phyloP scores from a whole-genome alignment of 768 basidiomycete species.

The Tephrocybe rancida region DNA sequence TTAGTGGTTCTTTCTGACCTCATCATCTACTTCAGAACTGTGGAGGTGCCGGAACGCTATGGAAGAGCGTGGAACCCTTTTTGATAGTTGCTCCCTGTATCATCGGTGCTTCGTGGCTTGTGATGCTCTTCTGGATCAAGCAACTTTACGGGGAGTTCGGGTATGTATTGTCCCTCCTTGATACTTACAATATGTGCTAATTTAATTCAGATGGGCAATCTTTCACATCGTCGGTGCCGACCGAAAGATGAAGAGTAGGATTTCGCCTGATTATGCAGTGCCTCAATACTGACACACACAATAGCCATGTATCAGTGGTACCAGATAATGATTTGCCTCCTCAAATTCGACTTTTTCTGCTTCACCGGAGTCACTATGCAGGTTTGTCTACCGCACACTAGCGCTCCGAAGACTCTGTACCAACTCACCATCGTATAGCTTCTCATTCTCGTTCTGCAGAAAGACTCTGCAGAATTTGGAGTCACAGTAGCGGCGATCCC shows the following conservation, averaged over 20 bases:
- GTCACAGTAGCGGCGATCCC: constrained; percentile 85
- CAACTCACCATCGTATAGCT: constrained; percentile 48
- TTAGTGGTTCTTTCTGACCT: not conserved
- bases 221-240: constrained; percentile 90
- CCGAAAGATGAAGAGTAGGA: constrained; percentile 78
- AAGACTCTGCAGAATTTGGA: constrained; percentile 74
- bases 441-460: constrained; percentile 73
- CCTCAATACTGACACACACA: constrained; percentile 7
- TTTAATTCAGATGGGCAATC: constrained; percentile 73
- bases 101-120: constrained; percentile 66
- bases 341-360: constrained; percentile 91
- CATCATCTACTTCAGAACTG: constrained; percentile 37
- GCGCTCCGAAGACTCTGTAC: not conserved
- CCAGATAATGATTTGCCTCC: constrained; percentile 83
- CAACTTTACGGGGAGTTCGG: constrained; percentile 82
- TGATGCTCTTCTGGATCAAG: constrained; percentile 69
- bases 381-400: constrained; percentile 43
- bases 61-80: constrained; percentile 60
- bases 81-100: constrained; percentile 74
- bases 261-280: not conserved
- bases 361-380: constrained; percentile 90
- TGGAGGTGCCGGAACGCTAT: constrained; percentile 57
- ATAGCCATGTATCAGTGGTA: constrained; percentile 89
- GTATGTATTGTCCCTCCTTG: constrained; percentile 43
- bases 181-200: constrained; percentile 5